phyloP scores from a whole-genome alignment of 116 monocot genomes.

The Iris pallida region DNA sequence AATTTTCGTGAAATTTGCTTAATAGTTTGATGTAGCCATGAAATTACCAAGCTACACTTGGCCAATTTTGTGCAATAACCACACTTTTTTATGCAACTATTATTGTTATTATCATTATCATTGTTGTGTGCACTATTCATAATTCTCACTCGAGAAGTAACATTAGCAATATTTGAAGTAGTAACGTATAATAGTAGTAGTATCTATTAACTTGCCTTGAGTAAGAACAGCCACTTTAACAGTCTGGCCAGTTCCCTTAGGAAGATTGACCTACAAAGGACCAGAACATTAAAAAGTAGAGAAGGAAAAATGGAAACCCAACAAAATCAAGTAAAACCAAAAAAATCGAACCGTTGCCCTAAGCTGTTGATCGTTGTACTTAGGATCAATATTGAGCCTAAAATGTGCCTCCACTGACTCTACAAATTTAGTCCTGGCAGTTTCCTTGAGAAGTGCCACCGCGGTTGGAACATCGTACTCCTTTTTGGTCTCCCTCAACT shows the following conservation, averaged over 20 bases:
- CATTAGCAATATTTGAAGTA: too few species aligned
- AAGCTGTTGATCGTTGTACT: slow-evolving; percentile 96
- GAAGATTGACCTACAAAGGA: slow-evolving; percentile 84
- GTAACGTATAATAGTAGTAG: background rate
- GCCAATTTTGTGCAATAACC: too few species aligned
- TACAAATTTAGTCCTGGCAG: slow-evolving; percentile 66
- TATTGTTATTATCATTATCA: too few species aligned
- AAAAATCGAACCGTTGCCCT: slow-evolving; percentile 63
- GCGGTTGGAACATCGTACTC: slow-evolving; percentile 79
- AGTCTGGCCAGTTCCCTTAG: slow-evolving; percentile 90
- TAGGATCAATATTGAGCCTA: slow-evolving; percentile 90
- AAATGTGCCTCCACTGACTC: slow-evolving; percentile 96
- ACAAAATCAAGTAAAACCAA: background rate
- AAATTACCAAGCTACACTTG: too few species aligned
- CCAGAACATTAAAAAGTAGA: background rate
- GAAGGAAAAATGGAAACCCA: background rate
- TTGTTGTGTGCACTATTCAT: too few species aligned
- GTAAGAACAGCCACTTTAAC: slow-evolving; percentile 94
- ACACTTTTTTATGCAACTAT: too few species aligned
- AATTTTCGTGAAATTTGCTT: too few species aligned
- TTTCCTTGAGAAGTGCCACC: slow-evolving; percentile 56
- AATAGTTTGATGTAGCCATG: too few species aligned
- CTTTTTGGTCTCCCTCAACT: slow-evolving; percentile 83
- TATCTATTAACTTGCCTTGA: slow-evolving; percentile 49
- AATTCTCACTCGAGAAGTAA: too few species aligned